phyloP scores from a whole-genome alignment of 371 early-diverging fungal species.

The Apophysomyces sp. region DNA sequence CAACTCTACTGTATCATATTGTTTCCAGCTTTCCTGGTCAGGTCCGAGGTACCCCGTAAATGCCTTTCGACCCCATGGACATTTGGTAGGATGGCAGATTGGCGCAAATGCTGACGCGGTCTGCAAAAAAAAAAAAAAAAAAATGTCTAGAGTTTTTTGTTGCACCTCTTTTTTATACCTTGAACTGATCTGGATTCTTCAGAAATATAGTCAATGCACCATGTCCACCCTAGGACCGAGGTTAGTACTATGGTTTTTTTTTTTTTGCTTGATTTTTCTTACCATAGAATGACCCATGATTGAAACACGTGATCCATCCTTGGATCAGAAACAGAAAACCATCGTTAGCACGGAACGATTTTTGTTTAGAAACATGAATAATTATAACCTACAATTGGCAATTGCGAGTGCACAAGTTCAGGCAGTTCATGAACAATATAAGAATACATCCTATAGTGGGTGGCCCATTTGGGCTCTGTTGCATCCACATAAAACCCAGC shows the following conservation, averaged over 20 bases:
- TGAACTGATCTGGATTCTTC: conserved; percentile 67
- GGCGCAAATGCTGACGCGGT: conserved; percentile 86
- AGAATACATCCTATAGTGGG: conserved; percentile 83
- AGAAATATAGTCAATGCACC: conserved; percentile 80
- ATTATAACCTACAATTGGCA: conserved; percentile 63
- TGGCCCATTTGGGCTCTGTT: conserved; percentile 69
- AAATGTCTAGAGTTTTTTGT: not conserved
- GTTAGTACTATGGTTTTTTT: not conserved
- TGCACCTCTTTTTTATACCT: conserved; percentile 21
- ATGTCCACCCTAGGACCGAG: conserved; percentile 76
- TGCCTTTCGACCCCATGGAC: conserved; percentile 81
- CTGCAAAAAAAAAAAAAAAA: conserved; percentile 12
- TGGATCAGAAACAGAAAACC: not conserved
- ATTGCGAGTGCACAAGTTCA: conserved; percentile 45
- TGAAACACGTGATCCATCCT: conserved; percentile 63
- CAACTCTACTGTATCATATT: conserved; percentile 77
- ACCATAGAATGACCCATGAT: conserved; percentile 86
- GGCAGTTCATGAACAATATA: conserved; percentile 79
- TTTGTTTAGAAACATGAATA: not conserved
- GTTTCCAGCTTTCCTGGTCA: conserved; percentile 57
- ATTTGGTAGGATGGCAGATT: conserved; percentile 70
- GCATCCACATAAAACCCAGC: conserved; percentile 89
- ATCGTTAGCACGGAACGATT: not conserved
- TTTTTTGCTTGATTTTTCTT: too few species aligned
- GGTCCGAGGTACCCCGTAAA: conserved; percentile 74